Evolutionary conservation across 1,139 yeast genomes (phyloP), one percentile per base, ranked within the genome.

Genomic region (Yamadazyma triangularis): DNA sequence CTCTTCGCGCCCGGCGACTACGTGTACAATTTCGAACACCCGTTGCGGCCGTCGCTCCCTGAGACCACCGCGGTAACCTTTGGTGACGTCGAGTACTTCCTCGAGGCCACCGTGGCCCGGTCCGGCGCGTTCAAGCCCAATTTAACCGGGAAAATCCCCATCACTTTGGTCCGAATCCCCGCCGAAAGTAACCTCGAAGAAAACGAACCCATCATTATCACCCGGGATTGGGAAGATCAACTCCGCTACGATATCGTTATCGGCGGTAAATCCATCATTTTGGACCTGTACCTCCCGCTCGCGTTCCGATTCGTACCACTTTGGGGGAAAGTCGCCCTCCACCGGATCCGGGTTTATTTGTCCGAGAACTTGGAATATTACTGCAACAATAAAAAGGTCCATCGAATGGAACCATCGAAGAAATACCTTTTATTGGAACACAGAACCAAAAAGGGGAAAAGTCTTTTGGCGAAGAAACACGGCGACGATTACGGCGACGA

Each of bases 201-300:
- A 47, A 80, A 84, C 39, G 98, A 91, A 52, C 97, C 98, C 0
- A 91, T 91, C 32, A 86, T 88, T 4, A 88, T 91, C 24, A 70
- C 84, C 11, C 70, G 94, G 41, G 91, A 85, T 44, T 91, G 98
- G 98, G 97, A 91, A 53, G 89, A 85, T 51, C 88, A 85, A 50
- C 58, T 91, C 25, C 79, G 80, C 44, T 91, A 91, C 51, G 96
- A 91, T 50, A 87, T 91, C 30, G 80, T 87, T 18, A 80, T 91
- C 33, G 94, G 87, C 26, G 83, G 96, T 13, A 91, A 91, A 53
- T 80, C 91, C 13, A 78, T 89, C 33, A 80, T 93, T 2, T 67
- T 91, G 31, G 89, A 94, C 48, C 79, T 91, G 3, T 79, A 75
- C 47, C 60, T 91, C 29, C 97, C 97, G 0, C 68, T 91, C 12